Percentiles rank a stretch among this genome's conserved stretches.
Conservation (phyloP, 495 filamentous ascomycete species). For the Daldinia concentrica region DNA sequence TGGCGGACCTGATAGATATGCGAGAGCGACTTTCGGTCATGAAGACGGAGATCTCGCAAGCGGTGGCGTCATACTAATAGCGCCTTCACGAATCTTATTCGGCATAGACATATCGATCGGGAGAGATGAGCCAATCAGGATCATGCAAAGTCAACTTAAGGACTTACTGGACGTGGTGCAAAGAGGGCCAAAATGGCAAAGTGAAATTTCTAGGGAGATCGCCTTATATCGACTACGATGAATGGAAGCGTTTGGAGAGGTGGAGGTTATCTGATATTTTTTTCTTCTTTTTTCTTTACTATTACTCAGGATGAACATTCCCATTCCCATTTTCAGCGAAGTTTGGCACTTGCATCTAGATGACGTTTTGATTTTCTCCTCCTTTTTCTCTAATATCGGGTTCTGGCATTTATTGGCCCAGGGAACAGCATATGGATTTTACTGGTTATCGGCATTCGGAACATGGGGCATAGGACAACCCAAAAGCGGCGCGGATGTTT, state of each 20-base stretch:
- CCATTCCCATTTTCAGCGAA: constrained; percentile 5
- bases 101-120: background rate
- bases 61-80: constrained; percentile 46
- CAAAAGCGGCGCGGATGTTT: constrained; percentile 25
- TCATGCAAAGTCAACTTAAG: background rate
- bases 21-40: constrained; percentile 66
- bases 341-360: constrained; percentile 16
- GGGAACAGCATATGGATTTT: constrained; percentile 29
- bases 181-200: background rate
- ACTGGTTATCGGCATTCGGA: constrained; percentile 19
- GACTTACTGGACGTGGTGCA: background rate
- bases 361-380: constrained; percentile 7
- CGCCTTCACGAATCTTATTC: background rate
- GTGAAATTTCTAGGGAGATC: background rate
- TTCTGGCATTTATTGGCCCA: constrained; percentile 16
- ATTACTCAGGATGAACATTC: constrained; percentile 1
- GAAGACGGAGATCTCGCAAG: constrained; percentile 73
- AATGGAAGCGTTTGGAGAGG: constrained; percentile 17
- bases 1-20: constrained; percentile 68
- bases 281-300: background rate
- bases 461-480: constrained; percentile 21
- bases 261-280: background rate
- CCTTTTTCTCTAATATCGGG: constrained; percentile 7
- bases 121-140: background rate
- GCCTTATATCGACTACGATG: constrained; percentile 21